Evolutionary conservation across 139 green algal species (phyloP).

Genomic region (Chlamydomonas sphaeroides): DNA sequence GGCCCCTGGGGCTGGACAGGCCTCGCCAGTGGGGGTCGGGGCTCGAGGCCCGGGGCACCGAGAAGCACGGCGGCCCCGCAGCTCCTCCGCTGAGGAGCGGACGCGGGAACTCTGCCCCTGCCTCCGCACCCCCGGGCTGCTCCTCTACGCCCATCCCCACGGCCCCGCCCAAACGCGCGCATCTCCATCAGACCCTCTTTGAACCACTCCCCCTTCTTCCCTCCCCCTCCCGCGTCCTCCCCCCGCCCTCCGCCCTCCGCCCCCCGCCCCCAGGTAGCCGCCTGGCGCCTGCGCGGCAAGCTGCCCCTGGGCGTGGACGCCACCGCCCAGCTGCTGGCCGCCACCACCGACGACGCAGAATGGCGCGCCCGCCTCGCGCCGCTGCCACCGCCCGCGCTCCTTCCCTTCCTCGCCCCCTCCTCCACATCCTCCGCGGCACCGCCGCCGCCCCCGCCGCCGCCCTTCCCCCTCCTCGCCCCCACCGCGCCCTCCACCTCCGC

Average conservation of each 20-base stretch:
- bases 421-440: too few species aligned
- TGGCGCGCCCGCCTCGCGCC: too few species aligned
- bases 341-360: conserved; percentile 28
- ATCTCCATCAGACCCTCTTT: background rate
- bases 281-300: conserved; percentile 72
- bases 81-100: too few species aligned
- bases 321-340: conserved; percentile 69
- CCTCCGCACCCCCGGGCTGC: too few species aligned
- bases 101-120: too few species aligned
- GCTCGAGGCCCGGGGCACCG: background rate
- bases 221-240: background rate
- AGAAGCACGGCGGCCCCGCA: too few species aligned
- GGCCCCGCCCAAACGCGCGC: too few species aligned
- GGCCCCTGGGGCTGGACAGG: background rate
- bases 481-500: background rate
- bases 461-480: too few species aligned
- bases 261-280: conserved; percentile 51
- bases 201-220: background rate
- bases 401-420: background rate
- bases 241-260: background rate
- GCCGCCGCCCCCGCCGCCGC: too few species aligned
- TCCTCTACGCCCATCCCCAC: too few species aligned
- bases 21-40: background rate
- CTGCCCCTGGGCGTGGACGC: conserved; percentile 76
- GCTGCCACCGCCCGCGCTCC: background rate